Conservation (phyloP, 495 filamentous ascomycete species). For the Aspergillus leporis region DNA sequence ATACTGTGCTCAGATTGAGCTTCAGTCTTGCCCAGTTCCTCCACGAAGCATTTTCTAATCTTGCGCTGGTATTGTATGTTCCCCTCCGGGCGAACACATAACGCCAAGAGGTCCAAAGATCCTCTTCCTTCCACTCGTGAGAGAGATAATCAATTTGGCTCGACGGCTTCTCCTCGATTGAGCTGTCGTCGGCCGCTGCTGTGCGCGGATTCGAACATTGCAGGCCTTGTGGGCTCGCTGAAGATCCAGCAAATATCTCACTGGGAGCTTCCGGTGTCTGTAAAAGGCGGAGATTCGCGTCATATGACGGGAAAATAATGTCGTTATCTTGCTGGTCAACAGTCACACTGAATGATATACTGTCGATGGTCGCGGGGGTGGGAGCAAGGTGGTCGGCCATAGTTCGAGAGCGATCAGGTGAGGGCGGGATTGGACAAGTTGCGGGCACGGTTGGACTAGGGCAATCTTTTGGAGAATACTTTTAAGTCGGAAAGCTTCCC, state of each 20-base stretch:
- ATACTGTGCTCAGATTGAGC: conserved; percentile 79
- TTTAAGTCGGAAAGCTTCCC: conserved; percentile 38
- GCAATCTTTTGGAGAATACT: conserved; percentile 33
- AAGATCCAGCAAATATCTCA: conserved; percentile 25
- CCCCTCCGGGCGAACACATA: conserved; percentile 79
- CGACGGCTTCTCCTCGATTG: conserved; percentile 74
- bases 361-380: conserved; percentile 61
- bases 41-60: conserved; percentile 97
- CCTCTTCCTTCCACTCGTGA: conserved; percentile 93
- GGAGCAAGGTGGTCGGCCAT: conserved; percentile 33
- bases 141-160: conserved; percentile 96
- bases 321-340: conserved; percentile 56
- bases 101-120: conserved; percentile 97
- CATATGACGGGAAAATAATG: conserved; percentile 59
- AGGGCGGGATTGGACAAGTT: conserved; percentile 40
- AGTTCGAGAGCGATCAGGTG: conserved; percentile 36
- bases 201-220: conserved; percentile 19
- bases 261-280: conserved; percentile 23
- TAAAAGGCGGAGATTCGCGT: conserved; percentile 35
- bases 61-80: conserved; percentile 74
- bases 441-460: conserved; percentile 35
- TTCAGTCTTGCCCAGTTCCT: conserved; percentile 95
- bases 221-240: conserved; percentile 13
- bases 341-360: conserved; percentile 58
- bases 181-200: conserved; percentile 78